phyloP scores from a whole-genome alignment of 495 filamentous ascomycete species.

The Aspergillus wentii region DNA sequence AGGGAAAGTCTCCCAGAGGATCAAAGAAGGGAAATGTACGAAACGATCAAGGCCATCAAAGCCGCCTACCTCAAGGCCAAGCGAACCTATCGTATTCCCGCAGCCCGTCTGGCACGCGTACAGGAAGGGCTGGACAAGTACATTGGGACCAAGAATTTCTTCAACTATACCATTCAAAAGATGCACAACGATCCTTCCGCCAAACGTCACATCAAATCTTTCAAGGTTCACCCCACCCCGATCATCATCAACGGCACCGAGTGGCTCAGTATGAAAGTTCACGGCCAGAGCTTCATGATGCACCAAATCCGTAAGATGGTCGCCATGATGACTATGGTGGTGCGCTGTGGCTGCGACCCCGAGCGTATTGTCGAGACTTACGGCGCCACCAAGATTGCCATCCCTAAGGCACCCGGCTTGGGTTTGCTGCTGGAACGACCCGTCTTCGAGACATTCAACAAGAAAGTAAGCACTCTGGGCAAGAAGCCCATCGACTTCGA shows the following conservation, averaged over 20 bases:
- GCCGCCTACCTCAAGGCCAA: slow-evolving; percentile 72
- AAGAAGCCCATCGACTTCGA: slow-evolving; percentile 71
- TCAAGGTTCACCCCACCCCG: slow-evolving; percentile 64
- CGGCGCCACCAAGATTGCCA: slow-evolving; percentile 60
- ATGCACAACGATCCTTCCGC: slow-evolving; percentile 69
- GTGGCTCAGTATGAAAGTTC: slow-evolving; percentile 92
- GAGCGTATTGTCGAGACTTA: slow-evolving; percentile 66
- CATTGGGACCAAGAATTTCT: slow-evolving; percentile 79
- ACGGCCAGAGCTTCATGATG: slow-evolving; percentile 99
- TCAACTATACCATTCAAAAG: slow-evolving; percentile 96
- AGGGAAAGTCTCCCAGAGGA: no score
- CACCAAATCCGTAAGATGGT: slow-evolving; percentile 99
- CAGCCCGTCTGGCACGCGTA: slow-evolving; percentile 62
- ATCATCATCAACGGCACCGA: slow-evolving; percentile 85
- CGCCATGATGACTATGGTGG: slow-evolving; percentile 78
- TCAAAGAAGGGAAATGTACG: slow-evolving; percentile 37
- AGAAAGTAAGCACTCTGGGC: slow-evolving; percentile 46
- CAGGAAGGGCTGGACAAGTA: slow-evolving; percentile 67
- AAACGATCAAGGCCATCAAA: slow-evolving; percentile 70
- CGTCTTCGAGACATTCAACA: slow-evolving; percentile 83
- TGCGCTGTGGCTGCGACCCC: slow-evolving; percentile 70
- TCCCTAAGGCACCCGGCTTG: slow-evolving; percentile 88
- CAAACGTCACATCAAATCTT: slow-evolving; percentile 85
- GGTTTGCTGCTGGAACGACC: slow-evolving; percentile 86
- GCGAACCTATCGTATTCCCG: slow-evolving; percentile 72